phyloP scores from a whole-genome alignment of 768 basidiomycete genomes.

The Calocera cornea region DNA sequence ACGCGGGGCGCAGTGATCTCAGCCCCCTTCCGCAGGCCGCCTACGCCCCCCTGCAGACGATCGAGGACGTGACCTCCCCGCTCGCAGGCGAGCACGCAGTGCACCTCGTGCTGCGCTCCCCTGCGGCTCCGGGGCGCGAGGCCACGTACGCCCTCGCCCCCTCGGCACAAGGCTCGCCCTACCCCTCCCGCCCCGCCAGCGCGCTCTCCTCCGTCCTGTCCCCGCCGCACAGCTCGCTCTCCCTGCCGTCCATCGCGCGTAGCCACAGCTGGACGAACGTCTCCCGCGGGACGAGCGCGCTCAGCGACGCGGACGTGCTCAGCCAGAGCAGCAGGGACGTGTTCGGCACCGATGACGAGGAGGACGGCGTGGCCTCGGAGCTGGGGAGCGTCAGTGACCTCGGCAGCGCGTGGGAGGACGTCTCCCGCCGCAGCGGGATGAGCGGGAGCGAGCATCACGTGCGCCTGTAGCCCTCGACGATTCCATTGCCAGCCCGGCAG shows the following conservation, averaged over 20 bases:
- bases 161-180: not conserved
- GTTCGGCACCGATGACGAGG: not conserved
- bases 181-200: not conserved
- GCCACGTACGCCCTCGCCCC: not conserved
- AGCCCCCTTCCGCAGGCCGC: not conserved
- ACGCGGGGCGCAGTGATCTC: not conserved
- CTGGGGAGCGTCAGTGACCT: not conserved
- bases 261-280: not conserved
- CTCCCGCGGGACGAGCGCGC: not conserved
- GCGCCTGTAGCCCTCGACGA: not conserved
- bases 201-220: not conserved
- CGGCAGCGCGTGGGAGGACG: not conserved
- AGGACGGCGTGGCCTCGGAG: not conserved
- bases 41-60: not conserved
- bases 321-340: not conserved
- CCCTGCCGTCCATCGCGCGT: not conserved
- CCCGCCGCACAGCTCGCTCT: not conserved
- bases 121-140: not conserved
- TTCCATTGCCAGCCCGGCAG: not conserved
- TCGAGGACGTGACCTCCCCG: not conserved
- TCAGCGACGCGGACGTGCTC: not conserved
- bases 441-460: not conserved
- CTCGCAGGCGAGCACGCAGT: not conserved
- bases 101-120: not conserved
- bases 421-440: not conserved